Evolutionary conservation across 148 eudicot genomes (phyloP).

Genomic region (Pharnaceum exiguum): DNA sequence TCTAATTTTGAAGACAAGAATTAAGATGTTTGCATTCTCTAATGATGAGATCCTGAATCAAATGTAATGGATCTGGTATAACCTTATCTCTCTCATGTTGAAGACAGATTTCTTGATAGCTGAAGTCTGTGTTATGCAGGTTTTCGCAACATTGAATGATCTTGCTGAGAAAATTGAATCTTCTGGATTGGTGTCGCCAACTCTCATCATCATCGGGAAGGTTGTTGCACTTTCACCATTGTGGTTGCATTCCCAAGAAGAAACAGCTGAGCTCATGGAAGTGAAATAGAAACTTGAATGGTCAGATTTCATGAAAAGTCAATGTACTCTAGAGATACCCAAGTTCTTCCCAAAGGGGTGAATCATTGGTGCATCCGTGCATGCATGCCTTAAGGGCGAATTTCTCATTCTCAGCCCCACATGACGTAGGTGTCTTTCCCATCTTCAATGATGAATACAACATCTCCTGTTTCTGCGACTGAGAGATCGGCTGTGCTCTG

Average conservation of each 20-base stretch:
- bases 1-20: no score
- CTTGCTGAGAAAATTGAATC: slow-evolving; percentile 56
- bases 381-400: no score
- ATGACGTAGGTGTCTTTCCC: no score
- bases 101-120: background rate
- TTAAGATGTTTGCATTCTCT: no score
- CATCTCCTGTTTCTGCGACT: no score
- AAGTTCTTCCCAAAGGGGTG: no score
- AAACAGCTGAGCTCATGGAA: slow-evolving; percentile 20
- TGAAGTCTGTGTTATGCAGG: slow-evolving; percentile 35
- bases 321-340: no score
- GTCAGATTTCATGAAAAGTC: no score
- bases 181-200: slow-evolving; percentile 69
- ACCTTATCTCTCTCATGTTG: background rate
- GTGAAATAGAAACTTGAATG: slow-evolving; percentile 21
- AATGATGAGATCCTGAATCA: background rate
- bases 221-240: slow-evolving; percentile 90
- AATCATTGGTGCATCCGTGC: no score
- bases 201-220: slow-evolving; percentile 87
- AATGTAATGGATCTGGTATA: background rate
- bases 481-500: no score
- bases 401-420: no score
- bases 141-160: slow-evolving; percentile 70
- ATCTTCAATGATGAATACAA: no score
- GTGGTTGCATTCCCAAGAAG: slow-evolving; percentile 45